Evolutionary conservation across 331 rosid genomes (phyloP).

Genomic region (Saraca asoca): DNA sequence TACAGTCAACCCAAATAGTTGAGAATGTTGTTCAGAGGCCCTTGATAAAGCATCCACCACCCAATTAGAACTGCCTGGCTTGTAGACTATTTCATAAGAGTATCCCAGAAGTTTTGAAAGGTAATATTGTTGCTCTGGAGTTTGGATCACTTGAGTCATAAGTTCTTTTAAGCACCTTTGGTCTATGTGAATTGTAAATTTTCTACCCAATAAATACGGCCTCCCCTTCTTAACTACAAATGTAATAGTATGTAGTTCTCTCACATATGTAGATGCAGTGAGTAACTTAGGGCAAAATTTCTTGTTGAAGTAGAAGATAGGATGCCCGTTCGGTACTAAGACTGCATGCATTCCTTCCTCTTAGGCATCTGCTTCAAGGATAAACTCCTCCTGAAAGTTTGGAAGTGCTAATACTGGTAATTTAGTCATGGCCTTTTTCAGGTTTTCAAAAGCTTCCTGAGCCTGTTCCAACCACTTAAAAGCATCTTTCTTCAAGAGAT

Average conservation of each 20-base stretch:
- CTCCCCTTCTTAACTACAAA: not conserved
- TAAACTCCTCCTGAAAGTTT: not conserved
- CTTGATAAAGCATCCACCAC: not conserved
- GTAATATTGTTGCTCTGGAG: not conserved
- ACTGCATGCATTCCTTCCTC: not conserved
- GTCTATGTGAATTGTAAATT: not conserved
- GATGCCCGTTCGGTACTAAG: not conserved
- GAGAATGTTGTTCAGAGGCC: not conserved
- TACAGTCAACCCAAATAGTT: not conserved
- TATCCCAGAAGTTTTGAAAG: not conserved
- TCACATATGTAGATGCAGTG: not conserved
- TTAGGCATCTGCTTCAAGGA: not conserved
- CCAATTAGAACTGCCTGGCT: not conserved
- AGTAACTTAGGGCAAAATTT: not conserved
- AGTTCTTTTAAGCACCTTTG: not conserved
- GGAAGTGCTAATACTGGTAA: not conserved
- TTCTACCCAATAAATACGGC: not conserved
- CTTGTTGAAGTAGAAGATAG: not conserved
- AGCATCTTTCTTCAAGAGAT: not conserved
- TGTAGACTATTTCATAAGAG: not conserved
- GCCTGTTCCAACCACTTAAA: not conserved
- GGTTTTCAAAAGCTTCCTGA: accelerated
- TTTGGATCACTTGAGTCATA: not conserved
- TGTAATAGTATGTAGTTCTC: not conserved
- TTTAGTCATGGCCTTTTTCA: not conserved